phyloP scores from a whole-genome alignment of 2,329 filamentous ascomycete genomes.

The Fusarium metavorans region DNA sequence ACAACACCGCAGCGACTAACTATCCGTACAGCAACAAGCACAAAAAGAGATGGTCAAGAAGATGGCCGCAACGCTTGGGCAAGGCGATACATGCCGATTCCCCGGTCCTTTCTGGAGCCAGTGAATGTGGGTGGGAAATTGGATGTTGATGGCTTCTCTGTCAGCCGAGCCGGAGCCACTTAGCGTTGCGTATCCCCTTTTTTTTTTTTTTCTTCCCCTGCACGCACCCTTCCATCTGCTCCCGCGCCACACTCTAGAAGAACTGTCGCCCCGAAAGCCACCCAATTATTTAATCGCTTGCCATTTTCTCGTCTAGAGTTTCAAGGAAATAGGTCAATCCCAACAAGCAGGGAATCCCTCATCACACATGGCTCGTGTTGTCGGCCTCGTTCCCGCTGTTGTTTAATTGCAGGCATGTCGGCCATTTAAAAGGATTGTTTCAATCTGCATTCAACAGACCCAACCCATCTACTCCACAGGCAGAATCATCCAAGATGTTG shows the following conservation, averaged over 20 bases:
- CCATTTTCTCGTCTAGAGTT: constrained; percentile 4
- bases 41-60: constrained; percentile 9
- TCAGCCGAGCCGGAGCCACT: constrained; percentile 41
- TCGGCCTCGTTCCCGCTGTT: constrained; percentile 6
- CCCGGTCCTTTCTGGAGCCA: constrained; percentile 35
- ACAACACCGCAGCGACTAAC: constrained; percentile 14
- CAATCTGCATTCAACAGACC: background rate
- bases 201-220: constrained; percentile 21
- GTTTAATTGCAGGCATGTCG: constrained; percentile 30
- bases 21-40: constrained; percentile 7
- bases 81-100: constrained; percentile 33
- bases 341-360: constrained; percentile 18
- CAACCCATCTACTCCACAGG: background rate
- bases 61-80: constrained; percentile 11
- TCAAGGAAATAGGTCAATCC: constrained; percentile 11
- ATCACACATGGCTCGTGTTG: constrained; percentile 20
- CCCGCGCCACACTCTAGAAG: constrained; percentile 34
- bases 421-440: constrained; percentile 11
- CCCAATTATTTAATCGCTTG: constrained; percentile 12
- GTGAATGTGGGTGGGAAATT: constrained; percentile 43
- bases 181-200: constrained; percentile 40
- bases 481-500: background rate
- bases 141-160: constrained; percentile 44
- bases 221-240: constrained; percentile 8
- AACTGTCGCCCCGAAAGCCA: constrained; percentile 2